A percentile compares a stretch with the other conserved stretches of the same genome.
Evolutionary conservation across 1,284 basidiomycete species (phyloP).

Genomic region (Heterobasidion annosum): DNA sequence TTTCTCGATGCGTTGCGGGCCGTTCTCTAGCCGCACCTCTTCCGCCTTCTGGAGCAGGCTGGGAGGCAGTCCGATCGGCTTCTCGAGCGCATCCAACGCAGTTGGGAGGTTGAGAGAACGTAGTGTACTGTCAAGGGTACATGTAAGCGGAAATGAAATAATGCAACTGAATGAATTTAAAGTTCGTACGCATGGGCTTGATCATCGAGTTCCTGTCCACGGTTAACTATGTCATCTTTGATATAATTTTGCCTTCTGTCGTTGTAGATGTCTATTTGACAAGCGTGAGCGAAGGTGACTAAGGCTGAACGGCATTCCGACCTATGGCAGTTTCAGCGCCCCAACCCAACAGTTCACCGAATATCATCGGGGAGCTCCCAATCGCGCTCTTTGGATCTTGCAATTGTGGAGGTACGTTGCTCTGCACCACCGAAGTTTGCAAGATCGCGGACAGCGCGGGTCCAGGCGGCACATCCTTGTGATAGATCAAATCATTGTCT

Average conservation of each 20-base stretch:
- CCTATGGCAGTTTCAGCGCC: slow-evolving; percentile 88
- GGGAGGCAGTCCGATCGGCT: slow-evolving; percentile 82
- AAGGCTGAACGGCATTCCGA: slow-evolving; percentile 25
- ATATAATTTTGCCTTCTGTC: slow-evolving; percentile 75
- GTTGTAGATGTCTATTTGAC: slow-evolving; percentile 53
- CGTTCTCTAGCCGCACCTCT: slow-evolving; percentile 76
- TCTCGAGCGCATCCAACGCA: slow-evolving; percentile 81
- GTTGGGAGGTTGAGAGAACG: slow-evolving; percentile 77
- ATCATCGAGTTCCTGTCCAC: slow-evolving; percentile 61
- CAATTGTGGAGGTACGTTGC: slow-evolving; percentile 53
- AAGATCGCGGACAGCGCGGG: slow-evolving; percentile 63
- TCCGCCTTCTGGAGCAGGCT: slow-evolving; percentile 82
- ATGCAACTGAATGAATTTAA: slow-evolving; percentile 1
- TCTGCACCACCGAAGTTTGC: slow-evolving; percentile 64
- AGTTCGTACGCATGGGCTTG: slow-evolving; percentile 49
- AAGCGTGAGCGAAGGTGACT: not conserved
- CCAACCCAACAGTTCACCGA: slow-evolving; percentile 77
- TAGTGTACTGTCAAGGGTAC: slow-evolving; percentile 41
- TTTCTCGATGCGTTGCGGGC: slow-evolving; percentile 61
- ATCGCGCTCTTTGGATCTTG: slow-evolving; percentile 47
- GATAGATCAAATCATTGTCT: slow-evolving; percentile 97
- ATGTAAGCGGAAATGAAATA: not conserved
- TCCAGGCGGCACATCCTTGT: slow-evolving; percentile 74
- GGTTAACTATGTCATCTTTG: slow-evolving; percentile 56
- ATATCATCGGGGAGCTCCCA: slow-evolving; percentile 49